Conservation (phyloP, 164 flowering plant genomes). For the Piper longum region DNA sequence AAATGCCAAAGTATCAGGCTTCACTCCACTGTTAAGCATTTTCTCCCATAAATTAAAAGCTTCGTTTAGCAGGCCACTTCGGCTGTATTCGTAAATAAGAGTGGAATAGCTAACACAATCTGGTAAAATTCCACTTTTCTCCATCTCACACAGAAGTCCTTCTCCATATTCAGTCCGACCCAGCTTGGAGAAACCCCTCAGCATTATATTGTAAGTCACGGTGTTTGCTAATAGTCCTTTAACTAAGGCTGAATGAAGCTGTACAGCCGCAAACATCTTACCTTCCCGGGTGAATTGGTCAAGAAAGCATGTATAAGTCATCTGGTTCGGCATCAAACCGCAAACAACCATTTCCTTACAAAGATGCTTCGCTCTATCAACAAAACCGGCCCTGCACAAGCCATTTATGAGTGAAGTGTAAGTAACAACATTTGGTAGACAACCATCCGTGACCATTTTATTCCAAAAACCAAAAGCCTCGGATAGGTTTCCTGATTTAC, state of each 20-base stretch:
- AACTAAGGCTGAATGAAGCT: conserved; percentile 52
- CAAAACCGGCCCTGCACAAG: conserved; percentile 57
- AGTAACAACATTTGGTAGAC: conserved; percentile 61
- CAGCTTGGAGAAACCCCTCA: conserved; percentile 64
- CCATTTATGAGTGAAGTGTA: conserved; percentile 69
- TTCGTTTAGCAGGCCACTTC: conserved; percentile 33
- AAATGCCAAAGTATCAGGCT: conserved; percentile 67
- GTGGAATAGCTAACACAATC: conserved; percentile 86
- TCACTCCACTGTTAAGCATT: conserved; percentile 48
- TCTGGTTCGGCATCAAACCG: conserved; percentile 42
- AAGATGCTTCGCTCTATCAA: conserved; percentile 47
- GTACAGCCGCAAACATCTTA: conserved; percentile 48
- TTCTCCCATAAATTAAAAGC: conserved; percentile 58
- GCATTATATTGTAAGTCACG: conserved; percentile 60
- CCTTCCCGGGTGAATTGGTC: conserved; percentile 47
- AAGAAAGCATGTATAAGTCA: conserved; percentile 74
- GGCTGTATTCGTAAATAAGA: conserved; percentile 51
- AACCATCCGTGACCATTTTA: conserved; percentile 59
- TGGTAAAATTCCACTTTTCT: conserved; percentile 31
- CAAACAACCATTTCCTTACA: conserved; percentile 52
- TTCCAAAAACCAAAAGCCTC: conserved; percentile 55
- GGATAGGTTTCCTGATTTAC: conserved; percentile 45
- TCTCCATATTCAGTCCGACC: conserved; percentile 51
- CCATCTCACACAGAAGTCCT: conserved; percentile 42
- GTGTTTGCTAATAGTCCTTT: conserved; percentile 48